Evolutionary conservation across 306 rosid species (phyloP), one percentile per base, ranked within the genome.

Genomic region (Neltuma alba): DNA sequence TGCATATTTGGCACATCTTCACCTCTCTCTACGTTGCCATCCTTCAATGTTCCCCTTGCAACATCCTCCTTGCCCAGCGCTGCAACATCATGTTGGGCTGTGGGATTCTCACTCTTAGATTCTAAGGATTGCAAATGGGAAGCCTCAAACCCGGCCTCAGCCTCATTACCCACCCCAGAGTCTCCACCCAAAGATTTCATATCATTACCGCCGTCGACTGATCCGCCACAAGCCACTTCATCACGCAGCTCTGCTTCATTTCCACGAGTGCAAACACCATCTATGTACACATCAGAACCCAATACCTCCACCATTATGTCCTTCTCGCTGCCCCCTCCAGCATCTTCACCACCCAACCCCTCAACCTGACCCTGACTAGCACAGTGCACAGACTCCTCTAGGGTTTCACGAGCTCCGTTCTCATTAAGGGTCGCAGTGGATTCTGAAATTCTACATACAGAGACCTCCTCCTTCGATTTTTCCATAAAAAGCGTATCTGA

Each of bases 261-360:
- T 37, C 73, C 87, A 75, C 79, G 83, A n/a, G 90, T 84, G 75
- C 93, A 92, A 76, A 93, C 97, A 61, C 94, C 98, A 80, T 93
- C 97, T 82, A 89, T 88, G 83, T 86, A 93, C 79, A 93, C 85
- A 84, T 87, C 90, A 64, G 97, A 84, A 78, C 92, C 97, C 73
- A 90, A 84, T 62, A 91, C 97, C 87, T 89, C 93, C 79, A 91
- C 88, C 94, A 91, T 86, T 77, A 91, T 65, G 45, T 90, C 98
- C 75, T 83, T 89, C 83, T 93, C 97, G 86, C 87, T 87, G 83
- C 97, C 90, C 69, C 65, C 68, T 55, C 80, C 91, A 54, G 81
- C 83, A 67, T 63, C 88, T 44, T 58, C 87, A 37, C 82, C 86
- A 71, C 50, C 83, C 31, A 81, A 63, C 47, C 80, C 91, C 44